Base-by-base conservation (phyloP, 179 eudicot genomes). In the Dionaea muscipula region DNA sequence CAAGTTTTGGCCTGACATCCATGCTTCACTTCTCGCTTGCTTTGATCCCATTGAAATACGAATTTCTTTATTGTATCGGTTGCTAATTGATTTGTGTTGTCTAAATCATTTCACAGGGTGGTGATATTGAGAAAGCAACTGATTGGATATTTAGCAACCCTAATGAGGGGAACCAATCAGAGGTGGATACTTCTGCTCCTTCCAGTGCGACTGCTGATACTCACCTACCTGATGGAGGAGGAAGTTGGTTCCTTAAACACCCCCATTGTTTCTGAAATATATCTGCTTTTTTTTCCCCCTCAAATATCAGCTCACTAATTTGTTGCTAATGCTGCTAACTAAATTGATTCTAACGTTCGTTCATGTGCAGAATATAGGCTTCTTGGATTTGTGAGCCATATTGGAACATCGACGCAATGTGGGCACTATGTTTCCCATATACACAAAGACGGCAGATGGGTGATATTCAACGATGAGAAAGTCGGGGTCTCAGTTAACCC, bases 341-440 rank as follows among this genome's bases (percentile, higher is more conserved):
- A 24, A 19, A 10, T 19, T 16, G 4, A n/a, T 37, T 10, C 15
- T 27, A 17, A 19, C 15, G 16, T 22, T 31, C 48, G 20, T 23
- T 62, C 50, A 13, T 55, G n/a, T n/a, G 62, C 93, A 91, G 98
- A 53, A 63, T 91, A 84, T 68, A 77, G 67, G 68, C 93, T 91
- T 51, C 70, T 82, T 40, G 98, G 96, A 37, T 61, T 91, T 49
- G 86, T 91, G 69, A 87, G 96, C 68, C 98, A 91, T 74, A 91
- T 91, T 40, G 98, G 98, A 45, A 87, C 98, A 21, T 91, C 98
- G 24, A 91, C 96, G 1, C 98, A 87, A 16, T 91, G 98, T 51
- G 98, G 98, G 37, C 98, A 91, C 62, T 91, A 91, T 67, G 98
- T 91, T 43, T 94, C 98, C 50, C 98, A 91, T 62, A 75, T 91